phyloP scores from a whole-genome alignment of 371 early-diverging fungal species.

The Apophysomyces ossiformis region DNA sequence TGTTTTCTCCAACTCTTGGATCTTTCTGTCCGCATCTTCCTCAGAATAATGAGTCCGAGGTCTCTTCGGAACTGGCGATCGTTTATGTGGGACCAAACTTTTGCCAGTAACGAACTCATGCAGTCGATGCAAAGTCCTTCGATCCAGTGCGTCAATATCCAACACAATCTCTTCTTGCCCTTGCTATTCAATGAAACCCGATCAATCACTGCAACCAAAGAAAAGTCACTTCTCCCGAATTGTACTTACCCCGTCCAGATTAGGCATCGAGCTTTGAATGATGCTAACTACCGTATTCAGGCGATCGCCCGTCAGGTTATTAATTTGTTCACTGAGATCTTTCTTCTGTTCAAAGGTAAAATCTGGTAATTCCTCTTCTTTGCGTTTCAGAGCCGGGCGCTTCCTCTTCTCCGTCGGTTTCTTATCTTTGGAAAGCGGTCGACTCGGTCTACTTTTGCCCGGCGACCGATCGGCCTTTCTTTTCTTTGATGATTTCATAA shows the following conservation, averaged over 20 bases:
- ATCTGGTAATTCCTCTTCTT: slow-evolving; percentile 37
- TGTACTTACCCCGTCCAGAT: slow-evolving; percentile 64
- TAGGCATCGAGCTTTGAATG: slow-evolving; percentile 83
- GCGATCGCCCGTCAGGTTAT: slow-evolving; percentile 71
- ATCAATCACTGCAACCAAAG: neutral
- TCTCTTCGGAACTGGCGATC: slow-evolving; percentile 27
- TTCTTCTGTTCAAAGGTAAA: slow-evolving; percentile 89
- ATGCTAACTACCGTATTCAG: slow-evolving; percentile 81
- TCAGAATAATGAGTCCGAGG: slow-evolving; percentile 54
- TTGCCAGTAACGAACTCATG: slow-evolving; percentile 80
- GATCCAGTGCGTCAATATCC: slow-evolving; percentile 89
- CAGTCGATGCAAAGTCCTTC: slow-evolving; percentile 76
- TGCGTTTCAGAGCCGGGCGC: slow-evolving; percentile 16
- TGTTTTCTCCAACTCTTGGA: slow-evolving; percentile 69
- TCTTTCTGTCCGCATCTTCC: slow-evolving; percentile 58
- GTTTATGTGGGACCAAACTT: slow-evolving; percentile 10
- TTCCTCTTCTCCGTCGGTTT: slow-evolving; percentile 31
- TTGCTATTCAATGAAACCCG: slow-evolving; percentile 26
- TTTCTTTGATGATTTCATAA: slow-evolving; percentile 65
- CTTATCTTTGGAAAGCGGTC: slow-evolving; percentile 29
- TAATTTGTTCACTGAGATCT: slow-evolving; percentile 85
- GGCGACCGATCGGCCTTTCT: slow-evolving; percentile 51
- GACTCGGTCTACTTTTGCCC: slow-evolving; percentile 26
- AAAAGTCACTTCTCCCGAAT: neutral
- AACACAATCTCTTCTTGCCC: slow-evolving; percentile 91